Base-by-base conservation (phyloP, 2,329 filamentous ascomycete species). In the Colletotrichum gigasporum region DNA sequence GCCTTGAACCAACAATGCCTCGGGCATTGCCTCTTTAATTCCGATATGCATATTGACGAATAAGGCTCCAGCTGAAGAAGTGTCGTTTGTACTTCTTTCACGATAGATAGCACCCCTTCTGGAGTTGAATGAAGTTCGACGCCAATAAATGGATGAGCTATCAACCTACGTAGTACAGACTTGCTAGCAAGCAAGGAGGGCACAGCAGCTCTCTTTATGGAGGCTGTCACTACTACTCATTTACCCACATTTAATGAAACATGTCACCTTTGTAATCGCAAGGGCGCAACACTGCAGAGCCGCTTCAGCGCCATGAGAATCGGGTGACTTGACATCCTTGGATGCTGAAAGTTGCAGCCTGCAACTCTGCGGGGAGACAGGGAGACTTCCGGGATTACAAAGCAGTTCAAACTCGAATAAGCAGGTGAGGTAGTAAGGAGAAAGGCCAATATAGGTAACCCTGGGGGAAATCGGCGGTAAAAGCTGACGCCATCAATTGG, bases 401-500 rank as follows among this genome's bases (percentile, higher is more conserved):
- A 54, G 22, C 51, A 24, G 9, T 4, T 11, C 24, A 34, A 8
- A 34, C 18, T 34, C 18, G 8, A 12, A 14, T 22, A 22, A 8
- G 4, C 8, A 2, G 16, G 5, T n/a, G 11, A 16, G 24, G n/a
- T n/a, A n/a, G n/a, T n/a, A n/a, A 22, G 37, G 11, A 34, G n/a
- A 50, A 34, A 32, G 18, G 16, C 51, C 37, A 28, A 30, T 42
- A 9, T 22, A 1, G n/a, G n/a, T n/a, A n/a, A n/a, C 18, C 26
- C 18, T 34, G 14, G n/a, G n/a, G 11, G 12, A 44, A 10, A 1
- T 11, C 8, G 20, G 26, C n/a, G 10, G 12, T 32, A 7, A 18
- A 44, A 54, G 51, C 37, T 58, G 53, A 30, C 45, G 14, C 55
- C 47, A 48, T 63, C 37, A 30, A 26, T 20, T 11, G 26, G 28